Conservation (phyloP, 345 rosid genomes). For the Microthlaspi erraticum region DNA sequence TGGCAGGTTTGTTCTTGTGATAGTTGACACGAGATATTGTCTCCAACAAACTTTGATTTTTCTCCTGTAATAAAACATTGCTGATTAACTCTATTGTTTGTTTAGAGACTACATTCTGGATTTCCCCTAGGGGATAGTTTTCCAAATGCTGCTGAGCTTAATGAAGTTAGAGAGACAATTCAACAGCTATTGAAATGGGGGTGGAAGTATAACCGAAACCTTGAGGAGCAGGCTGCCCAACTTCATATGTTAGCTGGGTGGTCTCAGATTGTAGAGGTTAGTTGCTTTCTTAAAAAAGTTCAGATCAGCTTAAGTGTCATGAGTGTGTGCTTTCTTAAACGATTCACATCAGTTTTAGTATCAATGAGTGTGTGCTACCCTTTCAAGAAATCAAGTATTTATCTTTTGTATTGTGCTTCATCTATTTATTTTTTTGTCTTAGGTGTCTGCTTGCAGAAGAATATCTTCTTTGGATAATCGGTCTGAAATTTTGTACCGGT, state of each 20-base stretch:
- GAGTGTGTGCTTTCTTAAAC: neutral
- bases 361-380: slow-evolving; percentile 6
- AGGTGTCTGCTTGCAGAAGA: slow-evolving; percentile 88
- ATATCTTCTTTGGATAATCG: slow-evolving; percentile 70
- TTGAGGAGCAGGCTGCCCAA: slow-evolving; percentile 97
- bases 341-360: slow-evolving; percentile 18
- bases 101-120: slow-evolving; percentile 70
- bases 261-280: slow-evolving; percentile 94
- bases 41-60: slow-evolving; percentile 22
- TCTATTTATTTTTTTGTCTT: slow-evolving; percentile 24
- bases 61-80: slow-evolving; percentile 25
- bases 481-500: slow-evolving; percentile 85
- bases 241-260: slow-evolving; percentile 98
- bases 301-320: slow-evolving; percentile 23
- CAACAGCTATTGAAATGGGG: slow-evolving; percentile 94
- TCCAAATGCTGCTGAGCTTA: slow-evolving; percentile 73
- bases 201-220: slow-evolving; percentile 92
- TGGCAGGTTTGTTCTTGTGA: slow-evolving; percentile 71
- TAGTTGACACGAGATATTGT: slow-evolving; percentile 6
- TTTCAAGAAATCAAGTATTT: slow-evolving; percentile 14
- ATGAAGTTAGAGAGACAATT: slow-evolving; percentile 76
- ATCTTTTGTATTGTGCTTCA: slow-evolving; percentile 22
- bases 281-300: slow-evolving; percentile 23
- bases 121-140: slow-evolving; percentile 66
- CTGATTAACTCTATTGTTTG: slow-evolving; percentile 37